Base-by-base conservation (phyloP, 352 stramenopile species). In the Globisporangium viniferum region DNA sequence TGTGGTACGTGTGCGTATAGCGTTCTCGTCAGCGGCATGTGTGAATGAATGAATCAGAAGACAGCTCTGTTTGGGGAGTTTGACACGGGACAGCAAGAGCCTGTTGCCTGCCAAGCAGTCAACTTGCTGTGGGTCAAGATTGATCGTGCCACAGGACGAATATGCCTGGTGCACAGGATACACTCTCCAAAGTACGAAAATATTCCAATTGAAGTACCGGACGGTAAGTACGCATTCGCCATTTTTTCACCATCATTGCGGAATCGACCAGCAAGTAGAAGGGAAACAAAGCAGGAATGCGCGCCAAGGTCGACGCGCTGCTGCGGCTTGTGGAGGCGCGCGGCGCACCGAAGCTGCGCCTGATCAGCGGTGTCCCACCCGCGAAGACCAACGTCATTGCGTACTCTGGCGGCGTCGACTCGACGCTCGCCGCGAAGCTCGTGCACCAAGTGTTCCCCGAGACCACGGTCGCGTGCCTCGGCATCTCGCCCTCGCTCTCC, bases 381-480 rank as follows among this genome's bases (percentile, higher is more conserved):
- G 9, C 71, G 69, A 53, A 75, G 33, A 82, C 74, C 69, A 83
- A 98, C 61, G 76, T 98, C 14, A 77, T 97, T 20, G 93, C 93
- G n/a, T 98, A 91, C 70, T 98, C 92, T 1, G 97, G 97, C 41
- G 97, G 97, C 20, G 93, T 99, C 6, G 97, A 99, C 80, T 99
- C 96, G 39, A 98, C 92, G 22, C 73, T 99, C 7, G 89, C 95
- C 3, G 93, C 95, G 4, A 93, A 92, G 15, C 70, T 99, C 46
- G 89, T 98, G n/a, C 78, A 93, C 59, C 80, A 77, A 33, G 83
- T 85, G 22, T 98, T 98, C 69, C 78, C 80, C 0, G 33, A 65
- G 20, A 85, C 87, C 22, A 88, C 91, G 12, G 79, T 89, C 24
- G 97, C 96, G 46, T 97, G 97, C 36, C 82, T 99, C 20, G 97